phyloP scores from a whole-genome alignment of 2,329 filamentous ascomycete genomes.

The Calonectria multiphialidica region DNA sequence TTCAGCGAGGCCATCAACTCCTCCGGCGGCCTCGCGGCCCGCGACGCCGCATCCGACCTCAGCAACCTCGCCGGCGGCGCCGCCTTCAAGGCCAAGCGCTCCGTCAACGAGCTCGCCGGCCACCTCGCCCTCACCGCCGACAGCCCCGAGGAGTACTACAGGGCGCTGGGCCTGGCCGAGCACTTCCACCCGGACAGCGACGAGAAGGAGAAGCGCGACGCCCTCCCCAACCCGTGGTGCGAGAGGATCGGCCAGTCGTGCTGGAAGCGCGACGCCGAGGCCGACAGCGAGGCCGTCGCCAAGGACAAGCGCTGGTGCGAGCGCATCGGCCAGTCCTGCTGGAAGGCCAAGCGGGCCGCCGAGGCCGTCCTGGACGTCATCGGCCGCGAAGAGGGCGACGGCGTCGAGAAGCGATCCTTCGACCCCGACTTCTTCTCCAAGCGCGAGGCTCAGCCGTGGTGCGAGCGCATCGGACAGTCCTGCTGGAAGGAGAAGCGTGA shows the following conservation, averaged over 20 bases:
- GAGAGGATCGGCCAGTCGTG: slow-evolving; percentile 54
- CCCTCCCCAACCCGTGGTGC: slow-evolving; percentile 48
- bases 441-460: slow-evolving; percentile 44
- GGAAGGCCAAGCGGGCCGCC: slow-evolving; percentile 50
- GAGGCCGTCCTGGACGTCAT: slow-evolving; percentile 45
- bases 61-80: slow-evolving; percentile 50
- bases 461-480: slow-evolving; percentile 44
- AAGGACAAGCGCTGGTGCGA: slow-evolving; percentile 44
- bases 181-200: slow-evolving; percentile 37
- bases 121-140: slow-evolving; percentile 48
- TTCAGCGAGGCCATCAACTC: slow-evolving; percentile 46
- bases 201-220: slow-evolving; percentile 36
- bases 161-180: slow-evolving; percentile 44
- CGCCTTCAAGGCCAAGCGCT: slow-evolving; percentile 53
- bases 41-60: slow-evolving; percentile 41
- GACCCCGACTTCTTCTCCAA: slow-evolving; percentile 50
- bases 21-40: slow-evolving; percentile 41
- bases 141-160: slow-evolving; percentile 49
- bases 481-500: slow-evolving; percentile 51
- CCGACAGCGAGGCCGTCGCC: slow-evolving; percentile 50
- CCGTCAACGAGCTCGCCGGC: slow-evolving; percentile 53
- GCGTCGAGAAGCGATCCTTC: slow-evolving; percentile 45
- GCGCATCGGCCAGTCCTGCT: slow-evolving; percentile 49
- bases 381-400: slow-evolving; percentile 20
- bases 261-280: slow-evolving; percentile 51